phyloP scores from a whole-genome alignment of 768 basidiomycete genomes.

The Crucibulum laeve region DNA sequence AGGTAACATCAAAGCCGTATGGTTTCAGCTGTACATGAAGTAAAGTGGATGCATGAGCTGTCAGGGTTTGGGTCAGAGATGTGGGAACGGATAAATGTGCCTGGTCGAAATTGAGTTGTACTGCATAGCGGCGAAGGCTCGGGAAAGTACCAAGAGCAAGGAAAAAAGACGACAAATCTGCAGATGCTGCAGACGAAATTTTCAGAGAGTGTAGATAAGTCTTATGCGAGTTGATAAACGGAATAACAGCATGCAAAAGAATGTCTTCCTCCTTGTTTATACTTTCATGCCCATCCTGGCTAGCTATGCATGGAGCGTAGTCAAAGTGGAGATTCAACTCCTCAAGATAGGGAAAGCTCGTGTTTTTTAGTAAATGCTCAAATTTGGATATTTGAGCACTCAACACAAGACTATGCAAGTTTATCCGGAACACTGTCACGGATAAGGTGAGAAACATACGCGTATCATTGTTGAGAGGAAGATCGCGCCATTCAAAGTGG shows the following conservation, averaged over 20 bases:
- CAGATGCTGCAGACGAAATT: slow-evolving; percentile 25
- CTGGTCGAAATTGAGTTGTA: slow-evolving; percentile 16
- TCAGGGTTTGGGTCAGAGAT: slow-evolving; percentile 15
- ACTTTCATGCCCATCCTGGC: neutral
- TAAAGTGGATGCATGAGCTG: slow-evolving; percentile 13
- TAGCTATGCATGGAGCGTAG: slow-evolving; percentile 11
- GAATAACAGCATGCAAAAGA: slow-evolving; percentile 19
- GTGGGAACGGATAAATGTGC: slow-evolving; percentile 18
- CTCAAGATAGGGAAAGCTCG: slow-evolving; percentile 24
- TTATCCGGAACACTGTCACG: slow-evolving; percentile 20
- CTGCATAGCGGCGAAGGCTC: slow-evolving; percentile 16
- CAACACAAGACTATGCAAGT: slow-evolving; percentile 27
- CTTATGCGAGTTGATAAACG: slow-evolving; percentile 25
- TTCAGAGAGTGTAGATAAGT: slow-evolving; percentile 22
- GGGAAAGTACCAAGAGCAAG: slow-evolving; percentile 19
- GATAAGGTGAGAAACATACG: slow-evolving; percentile 22
- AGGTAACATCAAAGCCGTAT: neutral
- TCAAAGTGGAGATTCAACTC: slow-evolving; percentile 31
- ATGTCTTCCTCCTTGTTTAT: slow-evolving; percentile 9
- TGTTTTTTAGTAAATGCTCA: slow-evolving; percentile 19
- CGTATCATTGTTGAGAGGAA: slow-evolving; percentile 24
- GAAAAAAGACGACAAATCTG: slow-evolving; percentile 29
- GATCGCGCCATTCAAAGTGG: slow-evolving; percentile 34
- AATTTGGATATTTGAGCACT: slow-evolving; percentile 27
- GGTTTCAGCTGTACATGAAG: slow-evolving; percentile 17